These are phyloP conservation scores for Mortierella polycephala DNA, from an alignment of 371 early-diverging fungal genomes.

Conservation along the genomic window DNA sequence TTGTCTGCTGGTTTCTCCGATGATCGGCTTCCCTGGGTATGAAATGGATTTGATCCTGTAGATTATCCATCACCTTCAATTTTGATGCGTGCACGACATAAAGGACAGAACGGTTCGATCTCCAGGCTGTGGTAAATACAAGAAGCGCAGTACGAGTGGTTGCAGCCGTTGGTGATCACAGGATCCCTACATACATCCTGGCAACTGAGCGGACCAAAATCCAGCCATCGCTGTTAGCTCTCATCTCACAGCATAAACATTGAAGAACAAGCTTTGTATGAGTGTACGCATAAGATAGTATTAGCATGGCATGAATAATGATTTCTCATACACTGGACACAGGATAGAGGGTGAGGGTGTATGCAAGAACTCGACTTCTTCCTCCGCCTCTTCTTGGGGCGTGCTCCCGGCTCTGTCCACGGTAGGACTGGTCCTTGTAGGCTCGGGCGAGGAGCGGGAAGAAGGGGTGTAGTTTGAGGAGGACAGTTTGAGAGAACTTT, in stretches of 20 bases:
- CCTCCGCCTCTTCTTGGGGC: conserved; percentile 18
- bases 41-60: no score
- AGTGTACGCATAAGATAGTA: neutral
- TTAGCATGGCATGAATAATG: neutral
- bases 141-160: conserved; percentile 69
- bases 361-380: conserved; percentile 58
- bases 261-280: no score
- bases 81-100: conserved; percentile 62
- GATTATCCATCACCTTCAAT: conserved; percentile 51
- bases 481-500: conserved; percentile 1
- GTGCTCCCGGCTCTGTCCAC: neutral
- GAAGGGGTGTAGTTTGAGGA: conserved; percentile 15
- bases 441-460: conserved; percentile 36
- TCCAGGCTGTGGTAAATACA: conserved; percentile 64
- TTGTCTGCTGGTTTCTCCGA: neutral
- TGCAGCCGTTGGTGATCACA: conserved; percentile 67
- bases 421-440: neutral
- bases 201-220: conserved; percentile 53
- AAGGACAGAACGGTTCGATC: conserved; percentile 67
- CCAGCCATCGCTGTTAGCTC: no score
- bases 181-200: conserved; percentile 69
- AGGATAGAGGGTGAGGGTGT: conserved; percentile 60
- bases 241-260: no score
- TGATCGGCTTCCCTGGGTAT: no score
- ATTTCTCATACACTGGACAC: conserved; percentile 61